Conservation (phyloP, 441 rosid species). For the Pelargonium cotyledonis region DNA sequence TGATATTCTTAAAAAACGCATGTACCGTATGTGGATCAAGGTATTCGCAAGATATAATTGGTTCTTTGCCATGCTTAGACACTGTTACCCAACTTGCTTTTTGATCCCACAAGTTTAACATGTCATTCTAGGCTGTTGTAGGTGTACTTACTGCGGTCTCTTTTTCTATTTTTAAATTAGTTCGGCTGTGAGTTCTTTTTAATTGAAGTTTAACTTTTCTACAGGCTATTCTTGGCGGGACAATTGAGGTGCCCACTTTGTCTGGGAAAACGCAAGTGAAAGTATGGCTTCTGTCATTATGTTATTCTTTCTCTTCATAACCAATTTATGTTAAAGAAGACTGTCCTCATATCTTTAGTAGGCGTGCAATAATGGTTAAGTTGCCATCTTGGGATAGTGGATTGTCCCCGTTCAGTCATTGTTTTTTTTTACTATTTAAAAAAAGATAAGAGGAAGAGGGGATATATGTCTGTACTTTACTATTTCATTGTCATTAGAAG, state of each 20-base stretch:
- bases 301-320: slow-evolving; percentile 4
- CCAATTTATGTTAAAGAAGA: too few relatives aligned
- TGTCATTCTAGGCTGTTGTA: neutral
- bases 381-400: too few relatives aligned
- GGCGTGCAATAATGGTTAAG: too few relatives aligned
- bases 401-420: too few relatives aligned
- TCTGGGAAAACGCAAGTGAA: slow-evolving; percentile 58
- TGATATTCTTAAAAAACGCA: neutral
- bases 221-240: slow-evolving; percentile 92
- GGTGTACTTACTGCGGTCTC: neutral
- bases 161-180: neutral
- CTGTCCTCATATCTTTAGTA: too few relatives aligned
- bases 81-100: neutral
- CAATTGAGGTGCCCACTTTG: slow-evolving; percentile 75
- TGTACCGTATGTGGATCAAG: neutral
- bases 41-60: neutral
- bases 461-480: too few relatives aligned
- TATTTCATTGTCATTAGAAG: too few relatives aligned
- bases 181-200: slow-evolving; percentile 4
- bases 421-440: too few relatives aligned
- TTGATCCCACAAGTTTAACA: neutral
- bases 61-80: neutral
- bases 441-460: too few relatives aligned
- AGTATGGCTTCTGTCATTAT: slow-evolving; percentile 34
- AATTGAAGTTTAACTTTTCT: slow-evolving; percentile 21